Base-by-base conservation (phyloP, 768 basidiomycete genomes). In the Amanita exitialis region DNA sequence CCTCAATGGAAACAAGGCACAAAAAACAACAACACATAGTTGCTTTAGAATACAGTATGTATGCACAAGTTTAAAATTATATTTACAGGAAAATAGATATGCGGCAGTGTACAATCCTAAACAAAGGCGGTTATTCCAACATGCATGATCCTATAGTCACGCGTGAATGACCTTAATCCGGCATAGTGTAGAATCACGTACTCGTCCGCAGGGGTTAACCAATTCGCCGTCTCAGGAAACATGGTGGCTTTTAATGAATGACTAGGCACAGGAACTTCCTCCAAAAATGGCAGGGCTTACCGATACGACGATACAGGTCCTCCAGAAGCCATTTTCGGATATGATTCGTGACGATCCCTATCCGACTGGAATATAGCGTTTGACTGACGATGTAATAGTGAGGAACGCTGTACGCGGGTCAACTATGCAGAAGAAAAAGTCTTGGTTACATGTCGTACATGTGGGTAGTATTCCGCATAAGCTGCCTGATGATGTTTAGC, bases 191-290 rank as follows among this genome's bases (percentile, higher is more conserved):
- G 23, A 25, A 27, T 21, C 25, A 69, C 74, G 27, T 60, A 78
- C 76, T 80, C 76, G 52, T 82, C 80, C 1, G 73, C 72, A 15
- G 71, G 69, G 0, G 72, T 74, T 3, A 74, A 54, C 79, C 79
- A 81, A 54, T 76, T 78, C 1, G 64, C 78, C 0, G 78, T 79
- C 54, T 80, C 78, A 0, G 80, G 80, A 66, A 82, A 81, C 73
- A 82, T 78, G 0, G 72, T 75, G 1, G 69, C 43, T 44, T 44
- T 44, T 8, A 18, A 28, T 4, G 16, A 20, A 23, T 18, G 9
- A 44, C 8, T 44, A 28, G 9, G 9, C 16, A 7, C 18, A 12
- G 25, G 10, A 23, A 43, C 13, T 12, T 25, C 23, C 23, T 13
- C 27, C 9, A 25, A 25, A 6, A 27, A 6, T 25, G 4, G 2